phyloP scores from a whole-genome alignment of 75 land plant species.

The Ceratopteris richardii region DNA sequence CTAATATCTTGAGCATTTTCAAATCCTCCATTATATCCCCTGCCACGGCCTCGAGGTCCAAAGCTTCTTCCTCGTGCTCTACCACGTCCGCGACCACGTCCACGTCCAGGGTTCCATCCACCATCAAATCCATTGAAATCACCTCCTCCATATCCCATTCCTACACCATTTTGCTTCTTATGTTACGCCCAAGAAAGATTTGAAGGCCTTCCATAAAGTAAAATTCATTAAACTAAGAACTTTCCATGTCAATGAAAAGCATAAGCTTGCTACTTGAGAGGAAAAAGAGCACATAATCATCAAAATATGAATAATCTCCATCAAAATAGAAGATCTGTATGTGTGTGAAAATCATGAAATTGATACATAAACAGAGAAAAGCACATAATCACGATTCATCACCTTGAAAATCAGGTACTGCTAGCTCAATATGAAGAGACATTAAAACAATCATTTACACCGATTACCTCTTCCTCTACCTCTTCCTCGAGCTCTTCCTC shows the following conservation, averaged over 20 bases:
- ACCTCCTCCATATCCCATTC: conserved; percentile 3
- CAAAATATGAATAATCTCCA: too few species aligned
- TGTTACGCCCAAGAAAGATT: conserved; percentile 16
- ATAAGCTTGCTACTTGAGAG: too few species aligned
- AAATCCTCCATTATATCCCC: neutral
- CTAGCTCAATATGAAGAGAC: too few species aligned
- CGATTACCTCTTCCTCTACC: conserved; percentile 29
- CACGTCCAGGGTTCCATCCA: conserved; percentile 14
- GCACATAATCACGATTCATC: too few species aligned
- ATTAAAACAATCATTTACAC: conserved; percentile 23
- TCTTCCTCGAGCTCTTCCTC: conserved; percentile 44
- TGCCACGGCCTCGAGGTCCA: neutral
- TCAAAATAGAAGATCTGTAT: too few species aligned
- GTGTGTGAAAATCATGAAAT: too few species aligned
- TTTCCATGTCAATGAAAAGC: too few species aligned
- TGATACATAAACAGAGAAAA: too few species aligned
- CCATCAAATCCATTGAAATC: conserved; percentile 7
- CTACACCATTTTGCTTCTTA: too few species aligned
- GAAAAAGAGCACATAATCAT: too few species aligned
- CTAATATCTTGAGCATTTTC: neutral
- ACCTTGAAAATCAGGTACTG: too few species aligned
- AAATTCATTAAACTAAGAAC: conserved; percentile 27
- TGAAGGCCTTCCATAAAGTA: neutral
- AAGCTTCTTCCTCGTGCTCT: conserved; percentile 7
- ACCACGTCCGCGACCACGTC: conserved; percentile 18